Evolutionary conservation across 225 moss, liverwort and hornwort species (phyloP).

Genomic region (Polytrichum formosum): DNA sequence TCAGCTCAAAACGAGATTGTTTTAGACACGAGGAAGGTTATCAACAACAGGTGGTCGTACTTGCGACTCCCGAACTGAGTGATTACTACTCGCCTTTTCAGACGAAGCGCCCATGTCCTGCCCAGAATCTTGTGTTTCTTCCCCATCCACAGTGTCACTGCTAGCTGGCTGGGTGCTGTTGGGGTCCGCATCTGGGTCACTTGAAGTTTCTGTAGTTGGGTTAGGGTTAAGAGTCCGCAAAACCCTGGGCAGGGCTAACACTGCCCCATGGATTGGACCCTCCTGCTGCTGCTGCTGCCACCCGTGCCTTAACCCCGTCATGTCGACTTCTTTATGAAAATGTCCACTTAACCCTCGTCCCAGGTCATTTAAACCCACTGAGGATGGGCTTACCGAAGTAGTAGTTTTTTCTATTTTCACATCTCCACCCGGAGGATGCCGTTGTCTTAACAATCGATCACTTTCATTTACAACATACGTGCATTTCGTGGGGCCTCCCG

Average conservation of each 20-base stretch:
- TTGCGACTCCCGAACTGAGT: slow-evolving; percentile 7
- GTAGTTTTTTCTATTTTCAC: slow-evolving; percentile 9
- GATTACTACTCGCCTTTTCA: slow-evolving; percentile 21
- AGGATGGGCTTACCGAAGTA: slow-evolving; percentile 3
- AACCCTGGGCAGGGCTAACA: slow-evolving; percentile 28
- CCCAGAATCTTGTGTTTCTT: slow-evolving; percentile 26
- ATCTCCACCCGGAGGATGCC: slow-evolving; percentile 14
- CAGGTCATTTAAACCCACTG: slow-evolving; percentile 3
- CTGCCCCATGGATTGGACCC: slow-evolving; percentile 13
- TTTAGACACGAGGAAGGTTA: slow-evolving; percentile 21
- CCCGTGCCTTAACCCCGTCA: slow-evolving; percentile 5
- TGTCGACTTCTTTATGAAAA: slow-evolving; percentile 13
- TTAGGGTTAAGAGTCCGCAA: slow-evolving; percentile 12
- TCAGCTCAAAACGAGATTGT: slow-evolving; percentile 5
- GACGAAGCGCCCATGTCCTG: slow-evolving; percentile 30
- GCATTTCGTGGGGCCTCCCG: slow-evolving; percentile 16
- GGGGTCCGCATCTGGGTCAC: slow-evolving; percentile 28
- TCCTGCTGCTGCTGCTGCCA: slow-evolving; percentile 6
- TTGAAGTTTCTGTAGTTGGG: slow-evolving; percentile 21
- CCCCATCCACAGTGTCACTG: slow-evolving; percentile 26
- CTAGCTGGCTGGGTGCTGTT: slow-evolving; percentile 22
- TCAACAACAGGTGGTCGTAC: slow-evolving; percentile 6
- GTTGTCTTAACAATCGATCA: slow-evolving; percentile 15
- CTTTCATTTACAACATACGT: slow-evolving; percentile 19
- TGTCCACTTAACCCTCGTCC: slow-evolving; percentile 12